Evolutionary conservation across 2,329 filamentous ascomycete genomes (phyloP), one percentile per base, ranked within the genome.

Genomic region (Penicillium sp.): DNA sequence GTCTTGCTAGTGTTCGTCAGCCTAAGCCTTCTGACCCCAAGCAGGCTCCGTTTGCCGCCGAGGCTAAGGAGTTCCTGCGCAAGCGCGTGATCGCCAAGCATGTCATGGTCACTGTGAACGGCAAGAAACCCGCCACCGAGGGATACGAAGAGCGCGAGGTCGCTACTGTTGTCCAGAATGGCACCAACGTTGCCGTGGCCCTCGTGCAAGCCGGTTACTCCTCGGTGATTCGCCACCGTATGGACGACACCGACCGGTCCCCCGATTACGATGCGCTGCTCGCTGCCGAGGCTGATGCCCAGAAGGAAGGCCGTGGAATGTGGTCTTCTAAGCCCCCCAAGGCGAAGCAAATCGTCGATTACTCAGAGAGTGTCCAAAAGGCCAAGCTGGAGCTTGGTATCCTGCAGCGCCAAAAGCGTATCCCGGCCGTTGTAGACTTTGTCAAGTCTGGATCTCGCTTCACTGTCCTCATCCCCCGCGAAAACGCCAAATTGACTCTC

Each of bases 401-500:
- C 18, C 80, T 99, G 28, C 88, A 93, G 54, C 83, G 92, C 46
- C 91, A 96, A 70, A 92, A 89, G 78, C 92, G 88, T 71, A 86
- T 97, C 3, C 90, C 93, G 7, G 93, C 88, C 10, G 80, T 99
- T 60, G 90, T 99, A 35, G 93, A 99, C 71, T 99, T 95, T 70
- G 93, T 95, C 77, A 96, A 97, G 74, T 88, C 90, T n/a, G 93
- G 88, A 27, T 95, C 91, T 34, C 83, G 93, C 59, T 99, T 97
- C 72, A 95, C 89, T 22, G 79, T 99, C 30, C 77, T 99, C 9
- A 83, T 99, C 41, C 92, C 93, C 39, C 86, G 91, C 30, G 93
- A 99, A 68, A 90, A 89, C 63, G 85, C 92, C 65, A 97, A 96
- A 77, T 78, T 99, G 53, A 99, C 92, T 1, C 86, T 99, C 67